Evolutionary conservation across 176 grass and related monocot species (phyloP).

Genomic region (Rhipidocladum racemiflorum): DNA sequence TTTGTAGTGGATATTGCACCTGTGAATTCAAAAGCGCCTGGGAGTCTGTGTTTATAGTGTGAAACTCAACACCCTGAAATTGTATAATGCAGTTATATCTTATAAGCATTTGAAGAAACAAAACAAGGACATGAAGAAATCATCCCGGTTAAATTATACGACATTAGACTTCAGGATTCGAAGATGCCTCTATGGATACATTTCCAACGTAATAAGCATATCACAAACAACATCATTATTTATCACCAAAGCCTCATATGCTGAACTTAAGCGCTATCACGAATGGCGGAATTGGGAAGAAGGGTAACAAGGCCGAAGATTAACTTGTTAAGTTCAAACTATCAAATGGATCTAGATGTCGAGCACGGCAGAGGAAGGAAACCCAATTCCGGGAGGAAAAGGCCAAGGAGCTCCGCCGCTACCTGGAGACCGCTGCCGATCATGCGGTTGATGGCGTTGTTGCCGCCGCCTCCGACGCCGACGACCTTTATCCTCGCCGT

Average conservation of each 20-base stretch:
- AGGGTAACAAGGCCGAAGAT: neutral
- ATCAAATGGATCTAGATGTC: constrained; percentile 18
- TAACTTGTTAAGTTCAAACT: neutral
- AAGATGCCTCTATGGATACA: neutral
- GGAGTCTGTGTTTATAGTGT: constrained; percentile 90
- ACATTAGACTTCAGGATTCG: neutral
- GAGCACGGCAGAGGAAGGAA: neutral
- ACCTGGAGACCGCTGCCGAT: constrained; percentile 95
- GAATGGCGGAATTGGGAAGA: neutral
- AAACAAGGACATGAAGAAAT: neutral
- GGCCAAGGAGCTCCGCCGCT: neutral
- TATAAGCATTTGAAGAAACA: constrained; percentile 9
- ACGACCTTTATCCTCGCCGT: constrained; percentile 87
- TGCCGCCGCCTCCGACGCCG: constrained; percentile 84
- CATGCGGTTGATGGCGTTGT: constrained; percentile 97
- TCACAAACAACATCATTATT: neutral
- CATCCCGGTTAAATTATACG: neutral
- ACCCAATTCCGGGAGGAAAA: neutral
- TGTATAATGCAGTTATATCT: neutral
- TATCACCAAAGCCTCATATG: neutral
- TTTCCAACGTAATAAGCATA: neutral
- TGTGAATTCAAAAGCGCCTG: constrained; percentile 84
- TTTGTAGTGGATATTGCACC: constrained; percentile 83
- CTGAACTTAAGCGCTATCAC: neutral
- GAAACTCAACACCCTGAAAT: constrained; percentile 92